Evolutionary conservation across 306 rosid species (phyloP).

Genomic region (Trifolium subterraneum): DNA sequence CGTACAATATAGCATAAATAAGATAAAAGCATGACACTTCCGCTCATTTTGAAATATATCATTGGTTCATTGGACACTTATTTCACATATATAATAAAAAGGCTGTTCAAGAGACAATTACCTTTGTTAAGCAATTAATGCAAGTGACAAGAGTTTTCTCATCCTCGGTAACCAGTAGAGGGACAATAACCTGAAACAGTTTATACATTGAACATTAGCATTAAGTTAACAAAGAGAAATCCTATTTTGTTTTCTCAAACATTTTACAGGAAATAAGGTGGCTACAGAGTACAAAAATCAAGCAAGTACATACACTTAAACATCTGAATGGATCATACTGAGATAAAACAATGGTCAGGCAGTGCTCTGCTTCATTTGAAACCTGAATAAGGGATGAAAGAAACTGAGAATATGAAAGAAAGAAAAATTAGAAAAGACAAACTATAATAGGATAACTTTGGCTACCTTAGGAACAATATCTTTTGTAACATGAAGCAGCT

Average conservation of each 20-base stretch:
- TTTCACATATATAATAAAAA: conserved; percentile 29
- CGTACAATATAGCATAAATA: conserved; percentile 1
- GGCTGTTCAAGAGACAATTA: conserved; percentile 44
- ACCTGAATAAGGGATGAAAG: conserved; percentile 59
- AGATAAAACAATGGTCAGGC: conserved; percentile 81
- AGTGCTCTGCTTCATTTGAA: conserved; percentile 93
- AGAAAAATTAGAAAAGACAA: conserved; percentile 17
- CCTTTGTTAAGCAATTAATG: conserved; percentile 95
- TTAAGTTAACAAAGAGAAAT: conserved; percentile 8
- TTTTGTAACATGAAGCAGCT: conserved; percentile 88
- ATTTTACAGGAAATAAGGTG: conserved; percentile 24
- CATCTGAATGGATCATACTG: conserved; percentile 97
- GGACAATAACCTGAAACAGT: conserved; percentile 82
- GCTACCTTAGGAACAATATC: conserved; percentile 78
- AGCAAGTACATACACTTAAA: conserved; percentile 72
- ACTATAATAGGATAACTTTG: conserved; percentile 27
- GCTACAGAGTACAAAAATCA: conserved; percentile 7
- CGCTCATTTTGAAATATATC: conserved; percentile 23
- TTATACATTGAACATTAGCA: conserved; percentile 39
- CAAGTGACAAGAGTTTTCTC: conserved; percentile 96
- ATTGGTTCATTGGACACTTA: conserved; percentile 5
- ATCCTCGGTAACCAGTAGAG: conserved; percentile 89
- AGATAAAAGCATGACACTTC: conserved; percentile 5
- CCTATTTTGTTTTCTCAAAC: conserved; percentile 4
- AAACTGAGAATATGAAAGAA: conserved; percentile 40